These are phyloP conservation scores for Zasmidium angulare DNA, from an alignment of 2,329 filamentous ascomycete species.

Conservation along the genomic window DNA sequence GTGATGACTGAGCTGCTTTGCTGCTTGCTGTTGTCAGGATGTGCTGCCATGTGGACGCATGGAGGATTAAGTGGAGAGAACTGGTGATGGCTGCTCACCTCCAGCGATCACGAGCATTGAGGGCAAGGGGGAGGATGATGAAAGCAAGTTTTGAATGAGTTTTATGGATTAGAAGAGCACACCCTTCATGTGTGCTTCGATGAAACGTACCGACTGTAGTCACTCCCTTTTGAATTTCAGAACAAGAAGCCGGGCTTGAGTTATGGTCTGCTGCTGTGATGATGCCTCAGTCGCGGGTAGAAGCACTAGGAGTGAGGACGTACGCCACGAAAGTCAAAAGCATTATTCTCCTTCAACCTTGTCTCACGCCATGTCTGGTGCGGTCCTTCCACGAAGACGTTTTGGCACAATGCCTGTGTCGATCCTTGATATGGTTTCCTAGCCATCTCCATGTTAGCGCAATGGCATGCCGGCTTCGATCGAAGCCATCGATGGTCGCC, in stretches of 20 bases:
- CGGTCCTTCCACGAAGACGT: not conserved
- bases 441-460: too few relatives aligned
- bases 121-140: not conserved
- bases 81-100: conserved; percentile 3
- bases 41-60: not conserved
- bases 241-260: not conserved
- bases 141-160: not conserved
- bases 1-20: not conserved
- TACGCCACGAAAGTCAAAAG: not conserved
- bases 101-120: not conserved
- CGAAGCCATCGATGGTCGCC: too few relatives aligned
- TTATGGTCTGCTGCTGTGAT: not conserved
- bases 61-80: not conserved
- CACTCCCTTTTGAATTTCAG: not conserved
- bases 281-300: not conserved
- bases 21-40: not conserved
- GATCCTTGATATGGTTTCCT: too few relatives aligned
- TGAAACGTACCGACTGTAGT: conserved; percentile 4
- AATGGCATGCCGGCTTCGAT: too few relatives aligned
- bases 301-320: conserved; percentile 1
- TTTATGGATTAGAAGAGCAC: not conserved
- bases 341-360: not conserved
- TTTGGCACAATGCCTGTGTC: too few relatives aligned
- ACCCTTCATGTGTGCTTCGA: not conserved
- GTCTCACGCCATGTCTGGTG: too few relatives aligned